Evolutionary conservation across 441 rosid species (phyloP), one percentile per base, ranked within the genome.

Genomic region (Flueggea neowawraea): DNA sequence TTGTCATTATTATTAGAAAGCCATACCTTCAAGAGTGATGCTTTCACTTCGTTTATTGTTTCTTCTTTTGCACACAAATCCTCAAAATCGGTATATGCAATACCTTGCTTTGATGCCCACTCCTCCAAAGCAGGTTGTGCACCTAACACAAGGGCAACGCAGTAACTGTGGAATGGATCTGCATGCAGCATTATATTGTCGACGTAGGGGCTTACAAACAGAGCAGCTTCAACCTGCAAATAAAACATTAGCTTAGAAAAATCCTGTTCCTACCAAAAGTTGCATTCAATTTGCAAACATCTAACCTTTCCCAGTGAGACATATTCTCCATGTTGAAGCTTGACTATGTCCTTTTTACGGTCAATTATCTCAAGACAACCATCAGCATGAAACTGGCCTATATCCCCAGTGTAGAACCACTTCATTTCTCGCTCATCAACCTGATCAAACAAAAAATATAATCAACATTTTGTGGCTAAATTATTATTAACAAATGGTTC

Each of bases 351-450:
- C 68, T 90, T 95, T 64, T 90, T 95, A 3, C 98, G 88, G 73
- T 95, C 98, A 73, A 90, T 77, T 58, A 95, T 95, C 88, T 95
- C 98, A 44, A 95, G 95, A 76, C 99, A 95, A 48, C 98, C 98
- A 72, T 95, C 99, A 12, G 89, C 43, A 54, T 95, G 98, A 71
- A 95, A 76, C 72, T 69, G 88, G 65, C 99, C 99, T 8, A 95
- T 76, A 66, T 95, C 99, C 28, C 96, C 98, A 4, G 98, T 85
- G 73, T 87, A 92, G 84, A 95, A 95, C 98, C 99, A 95, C 75
- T 79, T 81, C 92, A 88, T 84, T 60, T 95, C 96, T 69, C 76
- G 90, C 77, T 84, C 95, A 68, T 95, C 98, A 64, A 87, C 96
- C 99, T 95, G 75, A 72, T 55, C 57, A 69, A 63, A 68, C 9